Percentiles rank a stretch among this genome's conserved stretches.
Conservation (phyloP, 208 protist species). For the Wallacemonas collosoma region DNA sequence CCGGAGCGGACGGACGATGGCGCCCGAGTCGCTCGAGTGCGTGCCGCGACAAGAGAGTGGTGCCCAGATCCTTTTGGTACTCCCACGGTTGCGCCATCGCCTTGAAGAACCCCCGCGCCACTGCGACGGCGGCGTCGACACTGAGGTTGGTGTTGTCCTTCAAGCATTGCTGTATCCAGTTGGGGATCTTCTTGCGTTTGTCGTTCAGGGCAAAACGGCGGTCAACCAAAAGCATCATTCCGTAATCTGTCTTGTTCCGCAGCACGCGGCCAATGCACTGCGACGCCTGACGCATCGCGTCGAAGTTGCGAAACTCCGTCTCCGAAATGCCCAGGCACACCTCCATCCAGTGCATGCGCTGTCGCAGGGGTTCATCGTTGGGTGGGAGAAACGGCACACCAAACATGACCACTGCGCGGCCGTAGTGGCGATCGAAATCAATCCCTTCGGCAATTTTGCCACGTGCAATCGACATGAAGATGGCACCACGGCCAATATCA, state of each 20-base stretch:
- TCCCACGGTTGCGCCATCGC: conserved; percentile 96
- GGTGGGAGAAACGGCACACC: conserved; percentile 97
- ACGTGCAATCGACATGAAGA: conserved; percentile 98
- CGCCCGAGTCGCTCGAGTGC: conserved; percentile 46
- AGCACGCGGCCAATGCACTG: conserved; percentile 99
- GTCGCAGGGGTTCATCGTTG: conserved; percentile 89
- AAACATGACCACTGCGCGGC: conserved; percentile 96
- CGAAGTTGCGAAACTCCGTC: conserved; percentile 98
- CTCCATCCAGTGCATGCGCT: conserved; percentile 97
- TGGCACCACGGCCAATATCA: conserved; percentile 97
- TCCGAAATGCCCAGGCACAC: conserved; percentile 96
- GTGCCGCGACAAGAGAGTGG: conserved; percentile 69
- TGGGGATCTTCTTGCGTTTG: conserved; percentile 93
- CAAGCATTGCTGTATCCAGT: conserved; percentile 90
- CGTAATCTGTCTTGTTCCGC: conserved; percentile 99
- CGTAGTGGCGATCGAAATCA: conserved; percentile 98
- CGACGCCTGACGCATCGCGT: conserved; percentile 98
- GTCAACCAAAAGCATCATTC: conserved; percentile 99
- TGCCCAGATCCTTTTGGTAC: conserved; percentile 84
- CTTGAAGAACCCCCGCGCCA: conserved; percentile 92
- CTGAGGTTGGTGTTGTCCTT: conserved; percentile 92
- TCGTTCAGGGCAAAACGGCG: conserved; percentile 95
- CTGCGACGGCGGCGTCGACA: conserved; percentile 85
- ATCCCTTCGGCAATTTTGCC: conserved; percentile 98
- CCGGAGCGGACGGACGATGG: conserved; percentile 31